phyloP scores from a whole-genome alignment of 2,329 filamentous ascomycete species.

The Lecanicillium sp. region DNA sequence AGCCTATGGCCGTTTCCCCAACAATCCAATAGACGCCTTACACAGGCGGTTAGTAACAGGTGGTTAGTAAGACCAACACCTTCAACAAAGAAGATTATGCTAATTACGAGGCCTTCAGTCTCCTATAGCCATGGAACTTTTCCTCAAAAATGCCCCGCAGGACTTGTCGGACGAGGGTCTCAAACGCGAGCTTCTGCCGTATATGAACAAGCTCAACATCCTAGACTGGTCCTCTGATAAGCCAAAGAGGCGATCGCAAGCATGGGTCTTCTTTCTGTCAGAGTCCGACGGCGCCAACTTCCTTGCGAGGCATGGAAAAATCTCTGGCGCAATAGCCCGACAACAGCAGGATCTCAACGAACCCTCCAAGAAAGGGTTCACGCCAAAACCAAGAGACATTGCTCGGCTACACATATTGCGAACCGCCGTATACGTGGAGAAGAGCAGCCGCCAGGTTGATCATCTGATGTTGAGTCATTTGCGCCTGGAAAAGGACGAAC shows the following conservation, averaged over 20 bases:
- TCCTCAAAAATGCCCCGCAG: slow-evolving; percentile 32
- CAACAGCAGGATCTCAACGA: too few relatives aligned
- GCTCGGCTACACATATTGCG: slow-evolving; percentile 23
- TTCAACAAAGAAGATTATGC: not conserved
- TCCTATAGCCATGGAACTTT: slow-evolving; percentile 36
- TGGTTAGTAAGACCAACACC: not conserved
- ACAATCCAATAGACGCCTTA: too few relatives aligned
- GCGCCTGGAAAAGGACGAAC: slow-evolving; percentile 13
- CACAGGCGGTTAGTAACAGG: too few relatives aligned
- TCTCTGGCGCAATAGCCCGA: slow-evolving; percentile 7
- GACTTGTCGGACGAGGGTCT: slow-evolving; percentile 30
- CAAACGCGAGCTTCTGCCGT: slow-evolving; percentile 26
- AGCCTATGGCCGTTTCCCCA: too few relatives aligned
- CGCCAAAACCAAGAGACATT: slow-evolving; percentile 11
- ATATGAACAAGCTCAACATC: slow-evolving; percentile 32
- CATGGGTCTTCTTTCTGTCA: slow-evolving; percentile 34
- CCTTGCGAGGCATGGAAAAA: slow-evolving; percentile 26
- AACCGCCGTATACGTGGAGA: slow-evolving; percentile 17
- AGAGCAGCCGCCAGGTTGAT: slow-evolving; percentile 25
- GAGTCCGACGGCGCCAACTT: slow-evolving; percentile 32
- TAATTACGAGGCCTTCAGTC: not conserved
- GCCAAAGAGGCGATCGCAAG: slow-evolving; percentile 22
- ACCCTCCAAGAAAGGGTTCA: not conserved
- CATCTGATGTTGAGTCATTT: slow-evolving; percentile 18
- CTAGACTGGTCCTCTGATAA: slow-evolving; percentile 36